A percentile compares a stretch with the other conserved stretches of the same genome.
Conservation (phyloP, 1,284 basidiomycete species). For the Melampsora americana region DNA sequence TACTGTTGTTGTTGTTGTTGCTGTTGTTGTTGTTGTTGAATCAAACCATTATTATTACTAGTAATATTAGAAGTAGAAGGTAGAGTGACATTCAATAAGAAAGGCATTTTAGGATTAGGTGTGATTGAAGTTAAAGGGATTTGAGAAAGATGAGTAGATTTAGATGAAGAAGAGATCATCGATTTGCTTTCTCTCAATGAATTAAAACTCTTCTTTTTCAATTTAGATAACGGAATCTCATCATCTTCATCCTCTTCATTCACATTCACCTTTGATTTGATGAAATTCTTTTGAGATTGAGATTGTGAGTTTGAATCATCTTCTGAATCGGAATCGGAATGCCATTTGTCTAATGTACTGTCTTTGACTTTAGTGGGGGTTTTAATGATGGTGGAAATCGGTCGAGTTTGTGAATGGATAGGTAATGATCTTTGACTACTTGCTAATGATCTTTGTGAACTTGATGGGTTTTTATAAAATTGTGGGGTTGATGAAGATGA, state of each 20-base stretch:
- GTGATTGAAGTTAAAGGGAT: background rate
- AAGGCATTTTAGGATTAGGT: background rate
- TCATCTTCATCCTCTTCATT: constrained; percentile 8
- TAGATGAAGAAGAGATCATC: constrained; percentile 5
- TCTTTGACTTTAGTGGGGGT: too few species aligned
- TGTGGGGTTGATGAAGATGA: too few species aligned
- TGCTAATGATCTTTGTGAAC: too few species aligned
- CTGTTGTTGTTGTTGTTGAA: background rate
- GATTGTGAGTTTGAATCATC: too few species aligned
- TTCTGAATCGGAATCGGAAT: background rate
- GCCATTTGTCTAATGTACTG: too few species aligned
- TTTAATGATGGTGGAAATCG: too few species aligned
- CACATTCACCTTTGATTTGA: background rate
- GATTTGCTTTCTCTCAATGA: too few species aligned
- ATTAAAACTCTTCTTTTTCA: constrained; percentile 15
- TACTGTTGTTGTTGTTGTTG: constrained; percentile 13
- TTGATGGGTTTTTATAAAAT: too few species aligned
- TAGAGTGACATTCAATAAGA: background rate
- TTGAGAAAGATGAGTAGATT: background rate
- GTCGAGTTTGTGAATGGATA: too few species aligned
- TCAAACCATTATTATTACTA: background rate
- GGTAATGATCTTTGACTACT: too few species aligned
- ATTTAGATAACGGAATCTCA: constrained; percentile 25
- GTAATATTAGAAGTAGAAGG: background rate
- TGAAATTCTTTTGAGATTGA: background rate